These are phyloP conservation scores for Jimgerdemannia flammicorona DNA, from an alignment of 192 early-diverging fungal genomes.

Conservation along the genomic window DNA sequence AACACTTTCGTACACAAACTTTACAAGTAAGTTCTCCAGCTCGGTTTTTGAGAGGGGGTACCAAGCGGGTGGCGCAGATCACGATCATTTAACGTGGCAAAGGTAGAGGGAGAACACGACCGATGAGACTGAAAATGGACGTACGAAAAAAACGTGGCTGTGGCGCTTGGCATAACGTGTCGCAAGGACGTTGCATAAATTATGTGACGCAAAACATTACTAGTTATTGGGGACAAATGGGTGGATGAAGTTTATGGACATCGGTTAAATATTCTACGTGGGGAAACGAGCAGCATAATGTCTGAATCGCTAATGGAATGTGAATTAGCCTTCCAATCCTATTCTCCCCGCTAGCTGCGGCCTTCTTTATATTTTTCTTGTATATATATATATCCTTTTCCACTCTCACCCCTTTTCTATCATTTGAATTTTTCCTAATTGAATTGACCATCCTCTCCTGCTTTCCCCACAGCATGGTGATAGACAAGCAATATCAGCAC, in stretches of 20 bases:
- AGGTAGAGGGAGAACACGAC: not conserved
- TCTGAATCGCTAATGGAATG: too few relatives aligned
- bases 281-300: too few relatives aligned
- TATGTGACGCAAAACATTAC: not conserved
- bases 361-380: too few relatives aligned
- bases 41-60: too few relatives aligned
- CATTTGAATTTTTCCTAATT: not conserved
- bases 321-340: too few relatives aligned
- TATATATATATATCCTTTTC: not conserved
- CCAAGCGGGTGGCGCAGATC: too few relatives aligned
- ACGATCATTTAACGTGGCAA: too few relatives aligned
- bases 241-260: not conserved
- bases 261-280: too few relatives aligned
- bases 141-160: not conserved
- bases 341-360: too few relatives aligned
- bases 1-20: not conserved
- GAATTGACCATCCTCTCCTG: too few relatives aligned
- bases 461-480: conserved; percentile 60
- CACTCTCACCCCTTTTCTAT: not conserved
- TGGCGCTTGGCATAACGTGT: not conserved
- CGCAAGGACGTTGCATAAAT: too few relatives aligned
- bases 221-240: not conserved
- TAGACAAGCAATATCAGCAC: conserved; percentile 82
- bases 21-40: not conserved
- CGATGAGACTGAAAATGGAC: not conserved